Percentiles rank a stretch among this genome's conserved stretches.
phyloP scores from a whole-genome alignment of 805 yeast genomes.

The Maudiozyma turicensis region DNA sequence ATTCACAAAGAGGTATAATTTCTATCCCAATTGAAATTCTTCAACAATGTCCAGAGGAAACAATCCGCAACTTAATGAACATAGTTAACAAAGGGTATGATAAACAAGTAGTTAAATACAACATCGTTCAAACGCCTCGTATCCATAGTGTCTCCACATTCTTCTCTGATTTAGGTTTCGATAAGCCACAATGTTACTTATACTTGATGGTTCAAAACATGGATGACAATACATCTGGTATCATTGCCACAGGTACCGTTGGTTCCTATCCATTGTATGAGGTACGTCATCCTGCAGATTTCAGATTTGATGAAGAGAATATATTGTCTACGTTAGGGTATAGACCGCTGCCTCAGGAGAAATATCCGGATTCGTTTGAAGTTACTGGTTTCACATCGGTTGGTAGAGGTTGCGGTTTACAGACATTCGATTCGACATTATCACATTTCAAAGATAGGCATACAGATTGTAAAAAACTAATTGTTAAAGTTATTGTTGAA shows the following conservation, averaged over 20 bases:
- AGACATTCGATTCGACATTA: constrained; percentile 6
- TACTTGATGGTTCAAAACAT: constrained; percentile 1
- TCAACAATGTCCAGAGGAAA: not conserved
- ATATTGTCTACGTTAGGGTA: constrained; percentile 31
- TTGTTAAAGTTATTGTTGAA: constrained; percentile 38
- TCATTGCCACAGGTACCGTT: not conserved
- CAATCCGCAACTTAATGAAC: not conserved
- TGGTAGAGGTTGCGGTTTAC: constrained; percentile 10
- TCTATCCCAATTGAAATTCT: not conserved
- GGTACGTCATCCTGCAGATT: not conserved
- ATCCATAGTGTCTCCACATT: not conserved
- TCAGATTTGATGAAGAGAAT: not conserved
- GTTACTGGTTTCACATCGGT: constrained; percentile 46
- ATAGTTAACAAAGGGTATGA: constrained; percentile 1
- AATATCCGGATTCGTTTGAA: constrained; percentile 25
- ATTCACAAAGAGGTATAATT: not conserved
- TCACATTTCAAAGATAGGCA: constrained; percentile 11
- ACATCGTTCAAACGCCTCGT: constrained; percentile 1
- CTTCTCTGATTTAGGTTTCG: not conserved
- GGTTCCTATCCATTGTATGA: not conserved
- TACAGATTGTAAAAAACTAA: constrained; percentile 7
- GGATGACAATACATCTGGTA: not conserved
- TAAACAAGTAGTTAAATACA: not conserved
- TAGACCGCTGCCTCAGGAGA: constrained; percentile 18
- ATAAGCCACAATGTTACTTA: not conserved